Evolutionary conservation across 371 early-diverging fungal genomes (phyloP).

Genomic region (Zychaea mexicana): DNA sequence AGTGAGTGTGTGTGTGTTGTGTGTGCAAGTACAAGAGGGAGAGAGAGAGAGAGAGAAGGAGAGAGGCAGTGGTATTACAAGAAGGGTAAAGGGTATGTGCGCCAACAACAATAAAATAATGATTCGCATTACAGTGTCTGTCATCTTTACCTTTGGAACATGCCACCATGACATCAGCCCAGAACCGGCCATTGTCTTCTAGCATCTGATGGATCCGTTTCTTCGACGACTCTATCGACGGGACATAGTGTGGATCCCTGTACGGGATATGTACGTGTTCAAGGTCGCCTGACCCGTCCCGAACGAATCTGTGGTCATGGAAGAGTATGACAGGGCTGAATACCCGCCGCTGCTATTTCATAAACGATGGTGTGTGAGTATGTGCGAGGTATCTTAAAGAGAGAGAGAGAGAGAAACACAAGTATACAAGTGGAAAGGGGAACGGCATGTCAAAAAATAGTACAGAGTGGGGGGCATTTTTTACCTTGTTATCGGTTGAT

Average conservation of each 20-base stretch:
- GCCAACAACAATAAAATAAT: neutral
- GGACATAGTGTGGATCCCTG: constrained; percentile 30
- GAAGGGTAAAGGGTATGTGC: neutral
- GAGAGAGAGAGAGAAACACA: neutral
- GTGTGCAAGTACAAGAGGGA: no score
- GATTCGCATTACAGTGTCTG: neutral
- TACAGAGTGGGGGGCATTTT: no score
- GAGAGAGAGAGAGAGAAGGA: neutral
- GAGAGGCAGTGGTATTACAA: neutral
- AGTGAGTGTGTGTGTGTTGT: no score
- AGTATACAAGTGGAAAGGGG: neutral
- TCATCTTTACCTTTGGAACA: constrained; percentile 19
- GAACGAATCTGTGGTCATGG: constrained; percentile 34
- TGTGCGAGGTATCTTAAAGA: neutral
- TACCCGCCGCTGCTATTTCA: constrained; percentile 14
- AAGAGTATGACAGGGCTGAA: constrained; percentile 46
- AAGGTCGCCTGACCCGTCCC: constrained; percentile 24
- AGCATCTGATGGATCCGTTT: constrained; percentile 35
- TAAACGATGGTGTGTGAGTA: no score
- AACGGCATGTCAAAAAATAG: no score
- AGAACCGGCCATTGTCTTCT: constrained; percentile 35
- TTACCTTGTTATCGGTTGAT: constrained; percentile 12
- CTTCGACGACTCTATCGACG: constrained; percentile 27
- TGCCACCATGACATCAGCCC: constrained; percentile 33
- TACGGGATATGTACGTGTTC: constrained; percentile 35